Base-by-base conservation (phyloP, 2,329 filamentous ascomycete genomes). In the Arthrobotrys musiformis region DNA sequence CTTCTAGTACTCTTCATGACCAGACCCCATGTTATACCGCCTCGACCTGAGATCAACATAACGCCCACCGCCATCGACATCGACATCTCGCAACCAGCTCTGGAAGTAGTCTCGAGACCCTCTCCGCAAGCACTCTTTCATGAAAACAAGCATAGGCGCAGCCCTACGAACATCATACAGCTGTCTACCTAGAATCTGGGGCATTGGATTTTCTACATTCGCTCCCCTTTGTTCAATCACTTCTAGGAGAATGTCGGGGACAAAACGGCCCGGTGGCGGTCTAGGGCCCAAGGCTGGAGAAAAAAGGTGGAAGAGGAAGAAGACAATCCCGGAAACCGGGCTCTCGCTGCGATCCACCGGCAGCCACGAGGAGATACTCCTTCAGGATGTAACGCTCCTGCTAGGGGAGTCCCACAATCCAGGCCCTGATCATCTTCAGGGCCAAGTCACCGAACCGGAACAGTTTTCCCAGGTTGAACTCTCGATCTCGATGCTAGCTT, bases 401-500 rank as follows among this genome's bases (percentile, higher is more conserved):
- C 46, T 70, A 6, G 66, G 52, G 17, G 33, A 30, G 19, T 50
- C 56, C 37, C 28, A 28, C 1, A 50, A 70, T 22, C 2, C 44
- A 8, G 17, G 62, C 44, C 22, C 30, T 4, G 22, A 78, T 15
- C 67, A 81, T 4, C 37, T 82, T 0, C 84, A 93, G 1, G 19
- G 9, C 11, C 26, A 44, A 35, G 7, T 11, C 30, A 26, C 26
- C 8, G 33, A 40, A 5, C 91, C 92, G 0, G 88, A 90, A 79
- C 86, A 86, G 42, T 91, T 91, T 74, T 88, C 89, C 4, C 92
- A 97, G 82, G 89, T 95, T 44, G 90, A 97, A 64, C 88, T 98
- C 44, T 89, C 91, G n/a, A 90, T 98, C 72, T 84, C 90, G 5
- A 89, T 92, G 79, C 86, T 98, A 35, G 97, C 94, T 0, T 98